Percentiles rank a stretch among this genome's conserved stretches.
These are phyloP conservation scores for Phlebiopsis flavidoalba DNA, from an alignment of 768 basidiomycete genomes.

Conservation along the genomic window DNA sequence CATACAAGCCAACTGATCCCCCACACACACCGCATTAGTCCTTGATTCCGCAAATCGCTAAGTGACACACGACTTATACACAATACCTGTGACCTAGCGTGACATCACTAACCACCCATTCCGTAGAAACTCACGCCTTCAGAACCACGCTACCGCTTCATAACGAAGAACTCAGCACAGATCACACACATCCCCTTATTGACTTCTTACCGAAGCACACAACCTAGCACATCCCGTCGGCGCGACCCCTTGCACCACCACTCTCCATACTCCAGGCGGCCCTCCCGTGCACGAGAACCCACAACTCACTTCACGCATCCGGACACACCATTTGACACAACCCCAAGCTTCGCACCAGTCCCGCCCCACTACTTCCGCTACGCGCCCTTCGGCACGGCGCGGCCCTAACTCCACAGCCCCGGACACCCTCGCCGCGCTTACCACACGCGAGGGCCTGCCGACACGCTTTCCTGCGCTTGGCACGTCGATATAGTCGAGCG, in stretches of 20 bases:
- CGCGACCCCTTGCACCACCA: constrained; percentile 3
- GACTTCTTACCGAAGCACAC: constrained; percentile 8
- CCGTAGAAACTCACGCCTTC: constrained; percentile 33
- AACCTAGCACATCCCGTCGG: background rate
- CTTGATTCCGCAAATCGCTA: constrained; percentile 49
- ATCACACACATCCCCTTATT: constrained; percentile 9
- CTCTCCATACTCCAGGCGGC: background rate
- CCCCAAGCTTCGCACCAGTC: constrained; percentile 45
- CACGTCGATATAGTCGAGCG: constrained; percentile 65
- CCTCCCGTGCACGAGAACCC: background rate
- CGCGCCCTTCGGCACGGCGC: constrained; percentile 51
- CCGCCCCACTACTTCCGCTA: constrained; percentile 44
- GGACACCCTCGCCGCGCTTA: constrained; percentile 50
- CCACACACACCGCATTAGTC: constrained; percentile 60
- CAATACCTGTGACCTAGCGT: background rate
- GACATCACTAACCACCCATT: background rate
- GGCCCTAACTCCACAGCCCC: constrained; percentile 61
- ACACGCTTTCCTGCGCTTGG: constrained; percentile 70
- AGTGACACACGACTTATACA: constrained; percentile 20
- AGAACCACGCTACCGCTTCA: constrained; percentile 5
- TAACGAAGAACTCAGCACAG: background rate
- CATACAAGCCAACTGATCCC: no score
- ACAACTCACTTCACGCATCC: background rate
- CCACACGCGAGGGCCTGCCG: constrained; percentile 62
- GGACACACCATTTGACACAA: background rate